Evolutionary conservation across 140 eudicot genomes (phyloP).

Genomic region (Stevia rebaudiana): DNA sequence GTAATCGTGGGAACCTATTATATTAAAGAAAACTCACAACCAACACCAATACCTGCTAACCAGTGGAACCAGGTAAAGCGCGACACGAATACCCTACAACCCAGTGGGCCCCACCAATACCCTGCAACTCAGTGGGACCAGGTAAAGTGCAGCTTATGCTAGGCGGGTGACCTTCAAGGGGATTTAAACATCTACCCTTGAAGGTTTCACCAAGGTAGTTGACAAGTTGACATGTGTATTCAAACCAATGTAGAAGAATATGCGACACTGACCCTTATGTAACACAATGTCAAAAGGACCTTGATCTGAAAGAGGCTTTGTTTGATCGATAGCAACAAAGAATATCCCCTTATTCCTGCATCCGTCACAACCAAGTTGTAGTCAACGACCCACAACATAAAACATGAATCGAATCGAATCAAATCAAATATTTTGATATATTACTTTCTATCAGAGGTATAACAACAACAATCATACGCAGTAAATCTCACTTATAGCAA

Average conservation of each 20-base stretch:
- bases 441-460: neutral
- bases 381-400: neutral
- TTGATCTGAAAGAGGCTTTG: conserved; percentile 81
- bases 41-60: neutral
- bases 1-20: neutral
- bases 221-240: conserved; percentile 14
- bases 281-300: conserved; percentile 94
- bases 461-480: neutral
- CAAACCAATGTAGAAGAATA: conserved; percentile 25
- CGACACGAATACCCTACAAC: too few species aligned
- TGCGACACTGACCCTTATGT: conserved; percentile 75
- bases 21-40: neutral
- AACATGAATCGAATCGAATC: neutral
- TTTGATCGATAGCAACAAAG: conserved; percentile 87
- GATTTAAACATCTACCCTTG: neutral
- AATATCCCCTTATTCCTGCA: conserved; percentile 91
- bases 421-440: too few species aligned
- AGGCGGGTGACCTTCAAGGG: neutral
- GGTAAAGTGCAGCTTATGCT: neutral
- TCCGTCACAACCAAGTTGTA: neutral
- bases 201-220: neutral
- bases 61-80: neutral
- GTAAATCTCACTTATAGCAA: too few species aligned
- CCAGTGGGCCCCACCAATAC: neutral
- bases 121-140: neutral